Percentiles rank a stretch among this genome's conserved stretches.
Conservation (phyloP, 78 protist genomes). For the Emiliania huxleyi region DNA sequence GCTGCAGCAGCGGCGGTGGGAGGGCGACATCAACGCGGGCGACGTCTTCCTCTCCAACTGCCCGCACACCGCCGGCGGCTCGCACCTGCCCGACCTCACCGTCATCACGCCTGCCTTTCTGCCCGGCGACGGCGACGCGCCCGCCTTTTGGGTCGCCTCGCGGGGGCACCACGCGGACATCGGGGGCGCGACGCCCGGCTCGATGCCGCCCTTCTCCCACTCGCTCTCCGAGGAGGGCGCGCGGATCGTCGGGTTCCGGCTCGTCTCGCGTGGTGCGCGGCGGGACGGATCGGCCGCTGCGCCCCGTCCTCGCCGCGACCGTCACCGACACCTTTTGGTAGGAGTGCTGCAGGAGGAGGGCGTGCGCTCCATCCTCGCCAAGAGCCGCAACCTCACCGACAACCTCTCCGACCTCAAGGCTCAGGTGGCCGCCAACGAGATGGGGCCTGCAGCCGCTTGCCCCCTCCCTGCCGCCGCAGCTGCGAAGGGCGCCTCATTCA, state of each 20-base stretch:
- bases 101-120: slow-evolving; percentile 88
- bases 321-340: too few relatives aligned
- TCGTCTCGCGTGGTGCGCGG: slow-evolving; percentile 66
- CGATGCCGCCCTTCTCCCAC: slow-evolving; percentile 54
- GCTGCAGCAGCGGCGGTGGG: slow-evolving; percentile 48
- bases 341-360: not conserved
- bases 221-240: slow-evolving; percentile 86
- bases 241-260: slow-evolving; percentile 65
- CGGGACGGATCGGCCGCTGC: too few relatives aligned
- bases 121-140: not conserved
- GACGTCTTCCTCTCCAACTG: slow-evolving; percentile 88
- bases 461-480: not conserved
- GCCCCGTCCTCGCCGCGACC: too few relatives aligned
- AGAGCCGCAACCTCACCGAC: slow-evolving; percentile 43
- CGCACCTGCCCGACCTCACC: slow-evolving; percentile 95
- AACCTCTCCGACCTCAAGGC: slow-evolving; percentile 81
- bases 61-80: slow-evolving; percentile 88
- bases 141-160: slow-evolving; percentile 88
- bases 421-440: slow-evolving; percentile 88
- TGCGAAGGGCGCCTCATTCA: slow-evolving; percentile 64
- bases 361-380: not conserved
- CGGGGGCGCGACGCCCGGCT: slow-evolving; percentile 89
- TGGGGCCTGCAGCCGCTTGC: not conserved
- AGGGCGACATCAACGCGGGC: slow-evolving; percentile 53
- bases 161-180: slow-evolving; percentile 97